phyloP scores from a whole-genome alignment of 441 rosid genomes.

The Daphne laureola region DNA sequence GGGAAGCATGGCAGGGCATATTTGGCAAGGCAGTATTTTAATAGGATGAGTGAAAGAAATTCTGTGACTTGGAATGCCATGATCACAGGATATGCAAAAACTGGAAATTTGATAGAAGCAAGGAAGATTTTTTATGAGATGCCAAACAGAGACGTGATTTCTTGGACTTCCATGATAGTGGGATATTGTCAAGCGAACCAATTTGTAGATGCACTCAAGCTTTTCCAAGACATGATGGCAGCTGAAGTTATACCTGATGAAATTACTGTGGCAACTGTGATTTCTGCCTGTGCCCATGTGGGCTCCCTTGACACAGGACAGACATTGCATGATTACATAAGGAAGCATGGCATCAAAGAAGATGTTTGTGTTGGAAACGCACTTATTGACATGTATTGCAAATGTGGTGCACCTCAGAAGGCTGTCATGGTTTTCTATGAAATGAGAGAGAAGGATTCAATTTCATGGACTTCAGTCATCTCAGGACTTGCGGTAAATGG shows the following conservation, averaged over 20 bases:
- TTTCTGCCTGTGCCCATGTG: constrained; percentile 35
- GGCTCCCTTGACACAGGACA: constrained; percentile 30
- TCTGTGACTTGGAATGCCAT: constrained; percentile 47
- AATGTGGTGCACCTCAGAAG: constrained; percentile 31
- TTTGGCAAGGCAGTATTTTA: constrained; percentile 32
- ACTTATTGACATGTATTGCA: constrained; percentile 43
- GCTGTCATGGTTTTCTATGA: constrained; percentile 28
- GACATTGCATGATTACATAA: constrained; percentile 26
- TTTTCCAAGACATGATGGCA: constrained; percentile 34
- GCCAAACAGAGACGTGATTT: constrained; percentile 45
- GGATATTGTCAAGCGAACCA: constrained; percentile 32
- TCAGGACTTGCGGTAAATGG: constrained; percentile 45
- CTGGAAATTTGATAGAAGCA: constrained; percentile 26
- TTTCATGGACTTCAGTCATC: constrained; percentile 41
- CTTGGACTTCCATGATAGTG: constrained; percentile 48
- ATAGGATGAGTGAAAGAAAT: constrained; percentile 38
- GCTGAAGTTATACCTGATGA: constrained; percentile 31
- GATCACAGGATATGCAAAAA: constrained; percentile 25
- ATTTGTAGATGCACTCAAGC: constrained; percentile 32
- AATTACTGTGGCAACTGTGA: constrained; percentile 30
- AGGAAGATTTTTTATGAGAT: constrained; percentile 32
- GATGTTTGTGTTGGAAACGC: constrained; percentile 33
- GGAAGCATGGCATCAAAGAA: constrained; percentile 14
- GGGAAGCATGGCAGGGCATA: constrained; percentile 37
- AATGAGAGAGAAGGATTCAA: constrained; percentile 27